phyloP scores from a whole-genome alignment of 441 rosid species.

The Rhodomyrtus psidioides region DNA sequence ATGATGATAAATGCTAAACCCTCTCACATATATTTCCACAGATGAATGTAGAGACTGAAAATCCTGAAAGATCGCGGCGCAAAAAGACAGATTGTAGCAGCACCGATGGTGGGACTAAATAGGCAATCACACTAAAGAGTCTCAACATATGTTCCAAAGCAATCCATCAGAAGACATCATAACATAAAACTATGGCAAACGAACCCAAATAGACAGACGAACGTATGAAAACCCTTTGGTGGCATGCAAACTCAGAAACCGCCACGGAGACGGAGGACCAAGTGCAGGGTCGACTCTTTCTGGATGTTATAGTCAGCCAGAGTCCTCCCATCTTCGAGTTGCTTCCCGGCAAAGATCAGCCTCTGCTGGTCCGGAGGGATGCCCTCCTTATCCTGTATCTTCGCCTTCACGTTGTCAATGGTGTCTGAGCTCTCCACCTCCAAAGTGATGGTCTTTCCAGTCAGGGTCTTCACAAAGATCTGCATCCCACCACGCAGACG shows the following conservation, averaged over 20 bases:
- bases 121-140: neutral
- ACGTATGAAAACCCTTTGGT: neutral
- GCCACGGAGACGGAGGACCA: conserved; percentile 39
- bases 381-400: conserved; percentile 37
- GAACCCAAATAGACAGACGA: neutral
- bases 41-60: neutral
- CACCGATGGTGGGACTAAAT: neutral
- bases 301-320: conserved; percentile 36
- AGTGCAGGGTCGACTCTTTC: conserved; percentile 37
- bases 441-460: conserved; percentile 28
- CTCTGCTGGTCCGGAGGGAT: conserved; percentile 42
- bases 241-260: conserved; percentile 5
- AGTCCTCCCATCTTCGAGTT: conserved; percentile 39
- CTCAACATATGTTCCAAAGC: neutral
- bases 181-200: neutral
- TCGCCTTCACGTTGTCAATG: conserved; percentile 23
- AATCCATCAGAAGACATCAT: neutral
- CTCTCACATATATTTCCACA: neutral
- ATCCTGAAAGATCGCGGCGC: neutral
- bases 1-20: fast-evolving
- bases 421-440: conserved; percentile 38
- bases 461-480: conserved; percentile 24
- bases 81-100: fast-evolving
- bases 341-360: conserved; percentile 38
- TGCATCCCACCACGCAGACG: conserved; percentile 26